Base-by-base conservation (phyloP, 2,329 filamentous ascomycete species). In the Aspergillus luchuensis region DNA sequence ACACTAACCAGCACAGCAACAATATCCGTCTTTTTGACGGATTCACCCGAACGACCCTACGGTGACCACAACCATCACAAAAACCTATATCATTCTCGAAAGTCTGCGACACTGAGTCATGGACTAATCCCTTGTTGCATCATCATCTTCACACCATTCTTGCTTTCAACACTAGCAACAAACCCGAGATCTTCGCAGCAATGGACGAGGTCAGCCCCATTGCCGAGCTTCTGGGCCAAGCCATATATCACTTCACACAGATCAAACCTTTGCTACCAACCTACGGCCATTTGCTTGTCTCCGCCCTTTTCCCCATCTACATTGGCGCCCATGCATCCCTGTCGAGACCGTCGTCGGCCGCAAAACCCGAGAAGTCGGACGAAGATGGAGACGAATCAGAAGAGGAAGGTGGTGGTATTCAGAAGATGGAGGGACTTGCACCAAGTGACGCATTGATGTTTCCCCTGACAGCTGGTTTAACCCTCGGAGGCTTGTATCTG, bases 271-370 rank as follows among this genome's bases (percentile, higher is more conserved):
- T 83, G 21, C 69, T 88, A 28, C 83, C 84, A 13, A 86, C 85
- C 10, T 84, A 88, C 67, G 69, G 81, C 0, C 88, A 90, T 72
- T 79, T 90, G 11, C 78, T 90, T 57, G 71, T 88, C 61, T 89
- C 91, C 28, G 89, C 92, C 13, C 76, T 97, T 15, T 87, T 90
- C 63, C 91, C 92, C 56, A 96, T 97, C 71, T 95, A 91, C 76
- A 83, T 91, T 5, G 91, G 91, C 51, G 87, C 92, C 8, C 91
- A 97, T 75, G 91, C 90, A n/a, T 90, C 93, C 1, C 84, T 98
- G 19, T 88, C 89, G 13, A 86, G 92, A 17, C 94, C 94, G 0
- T 87, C 90, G 0, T 96, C 93, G 1, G 93, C 94, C 1, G 88
- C 83, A 10, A 84, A 84, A 68, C 72, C 81, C 11, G 86, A 85